These are phyloP conservation scores for Durotheca rogersii DNA, from an alignment of 495 filamentous ascomycete species.

Conservation along the genomic window DNA sequence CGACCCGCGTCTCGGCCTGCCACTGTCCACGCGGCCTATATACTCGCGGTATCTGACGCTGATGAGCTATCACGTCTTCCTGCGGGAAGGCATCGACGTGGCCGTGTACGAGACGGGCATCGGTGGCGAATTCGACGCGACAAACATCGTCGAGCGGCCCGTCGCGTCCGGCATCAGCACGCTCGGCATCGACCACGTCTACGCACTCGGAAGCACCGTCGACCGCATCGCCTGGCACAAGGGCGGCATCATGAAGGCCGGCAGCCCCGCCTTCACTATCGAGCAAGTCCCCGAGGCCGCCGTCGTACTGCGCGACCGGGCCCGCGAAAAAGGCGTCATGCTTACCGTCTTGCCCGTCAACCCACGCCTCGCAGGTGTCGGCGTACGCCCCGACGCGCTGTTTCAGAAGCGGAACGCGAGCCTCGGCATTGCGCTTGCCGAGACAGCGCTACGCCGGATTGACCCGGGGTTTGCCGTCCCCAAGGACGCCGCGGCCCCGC, in stretches of 20 bases:
- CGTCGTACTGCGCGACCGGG: constrained; percentile 68
- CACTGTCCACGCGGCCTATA: constrained; percentile 62
- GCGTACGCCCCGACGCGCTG: constrained; percentile 70
- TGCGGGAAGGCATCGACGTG: constrained; percentile 75
- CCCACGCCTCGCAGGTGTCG: constrained; percentile 61
- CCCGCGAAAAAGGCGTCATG: constrained; percentile 61
- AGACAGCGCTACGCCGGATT: constrained; percentile 54
- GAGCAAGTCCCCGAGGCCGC: constrained; percentile 67
- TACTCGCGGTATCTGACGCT: constrained; percentile 91
- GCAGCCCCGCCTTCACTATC: constrained; percentile 68
- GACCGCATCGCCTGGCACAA: constrained; percentile 98
- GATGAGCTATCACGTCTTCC: constrained; percentile 84
- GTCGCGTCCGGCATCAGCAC: constrained; percentile 75
- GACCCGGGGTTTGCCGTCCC: constrained; percentile 43
- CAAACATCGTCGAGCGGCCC: constrained; percentile 80
- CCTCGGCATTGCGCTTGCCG: constrained; percentile 74
- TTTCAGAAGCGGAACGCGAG: constrained; percentile 90
- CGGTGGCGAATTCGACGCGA: constrained; percentile 90
- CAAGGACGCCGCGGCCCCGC: constrained; percentile 23
- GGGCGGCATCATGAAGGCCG: constrained; percentile 82
- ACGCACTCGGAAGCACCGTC: constrained; percentile 76
- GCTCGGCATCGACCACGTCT: constrained; percentile 86
- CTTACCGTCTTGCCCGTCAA: constrained; percentile 65
- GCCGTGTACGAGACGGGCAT: constrained; percentile 93
- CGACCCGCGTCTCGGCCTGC: constrained; percentile 35